Conservation (phyloP, 441 rosid genomes). For the Euphorbia schlechtendalii region DNA sequence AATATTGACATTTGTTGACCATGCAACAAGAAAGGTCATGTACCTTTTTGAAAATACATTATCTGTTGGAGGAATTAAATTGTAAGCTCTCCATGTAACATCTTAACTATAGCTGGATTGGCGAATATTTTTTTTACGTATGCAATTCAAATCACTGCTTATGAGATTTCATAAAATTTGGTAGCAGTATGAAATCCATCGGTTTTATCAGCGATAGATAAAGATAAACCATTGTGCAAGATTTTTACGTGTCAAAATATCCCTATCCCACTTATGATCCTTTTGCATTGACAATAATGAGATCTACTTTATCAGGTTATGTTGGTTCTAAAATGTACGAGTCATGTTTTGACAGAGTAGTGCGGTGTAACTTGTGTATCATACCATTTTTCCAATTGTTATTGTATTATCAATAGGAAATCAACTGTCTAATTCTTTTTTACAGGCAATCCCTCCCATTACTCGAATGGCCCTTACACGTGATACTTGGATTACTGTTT, state of each 20-base stretch:
- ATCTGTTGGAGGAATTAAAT: not conserved
- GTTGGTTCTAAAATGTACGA: not conserved
- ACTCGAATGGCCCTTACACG: slow-evolving; percentile 94
- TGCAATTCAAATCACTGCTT: not conserved
- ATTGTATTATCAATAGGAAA: not conserved
- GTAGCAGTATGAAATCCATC: not conserved
- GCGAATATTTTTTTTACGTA: not conserved
- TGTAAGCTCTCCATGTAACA: not conserved
- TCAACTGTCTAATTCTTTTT: slow-evolving; percentile 12
- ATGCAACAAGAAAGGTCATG: not conserved
- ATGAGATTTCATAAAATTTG: not conserved
- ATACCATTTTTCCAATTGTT: not conserved
- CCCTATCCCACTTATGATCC: no score
- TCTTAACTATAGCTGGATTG: not conserved
- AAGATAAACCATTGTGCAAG: no score
- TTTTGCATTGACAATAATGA: no score
- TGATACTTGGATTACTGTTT: slow-evolving; percentile 95
- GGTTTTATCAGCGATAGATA: not conserved
- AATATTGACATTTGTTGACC: not conserved
- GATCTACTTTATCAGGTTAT: not conserved
- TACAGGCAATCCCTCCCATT: slow-evolving; percentile 92
- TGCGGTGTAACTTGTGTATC: not conserved
- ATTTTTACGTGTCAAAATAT: no score
- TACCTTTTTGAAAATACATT: not conserved
- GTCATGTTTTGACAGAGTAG: not conserved